phyloP scores from a whole-genome alignment of 768 basidiomycete genomes.

The Thelephora ganbajun region DNA sequence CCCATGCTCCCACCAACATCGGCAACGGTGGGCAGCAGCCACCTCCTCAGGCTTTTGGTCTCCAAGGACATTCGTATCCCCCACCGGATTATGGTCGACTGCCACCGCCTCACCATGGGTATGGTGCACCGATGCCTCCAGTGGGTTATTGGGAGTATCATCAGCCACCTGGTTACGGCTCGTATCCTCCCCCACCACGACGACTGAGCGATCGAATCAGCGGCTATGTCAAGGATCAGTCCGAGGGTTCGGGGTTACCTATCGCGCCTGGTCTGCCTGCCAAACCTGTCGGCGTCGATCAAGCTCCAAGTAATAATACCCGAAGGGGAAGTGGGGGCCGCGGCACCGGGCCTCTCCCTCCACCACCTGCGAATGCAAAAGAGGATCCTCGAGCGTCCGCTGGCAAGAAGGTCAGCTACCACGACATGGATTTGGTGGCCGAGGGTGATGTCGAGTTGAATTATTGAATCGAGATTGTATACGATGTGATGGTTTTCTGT shows the following conservation, averaged over 20 bases:
- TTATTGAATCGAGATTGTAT: conserved; percentile 14
- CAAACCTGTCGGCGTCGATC: conserved; percentile 41
- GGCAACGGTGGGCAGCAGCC: conserved; percentile 53
- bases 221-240: conserved; percentile 45
- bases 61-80: conserved; percentile 40
- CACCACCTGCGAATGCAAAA: conserved; percentile 78
- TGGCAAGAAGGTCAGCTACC: conserved; percentile 83
- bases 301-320: conserved; percentile 32
- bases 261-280: conserved; percentile 52
- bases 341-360: conserved; percentile 45
- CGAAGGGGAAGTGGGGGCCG: conserved; percentile 25
- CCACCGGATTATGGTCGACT: conserved; percentile 18
- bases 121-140: conserved; percentile 27
- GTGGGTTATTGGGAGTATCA: conserved; percentile 31
- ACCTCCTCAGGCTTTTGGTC: conserved; percentile 77
- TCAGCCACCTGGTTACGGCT: conserved; percentile 26
- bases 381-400: conserved; percentile 87
- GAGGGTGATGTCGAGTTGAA: conserved; percentile 39
- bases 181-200: conserved; percentile 28
- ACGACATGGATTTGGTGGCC: conserved; percentile 90
- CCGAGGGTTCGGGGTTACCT: conserved; percentile 19
- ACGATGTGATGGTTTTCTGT: background rate
- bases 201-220: conserved; percentile 72
- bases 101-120: conserved; percentile 30
- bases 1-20: conserved; percentile 54